phyloP scores from a whole-genome alignment of 179 eudicot species.

The Heliamphora pulchella region DNA sequence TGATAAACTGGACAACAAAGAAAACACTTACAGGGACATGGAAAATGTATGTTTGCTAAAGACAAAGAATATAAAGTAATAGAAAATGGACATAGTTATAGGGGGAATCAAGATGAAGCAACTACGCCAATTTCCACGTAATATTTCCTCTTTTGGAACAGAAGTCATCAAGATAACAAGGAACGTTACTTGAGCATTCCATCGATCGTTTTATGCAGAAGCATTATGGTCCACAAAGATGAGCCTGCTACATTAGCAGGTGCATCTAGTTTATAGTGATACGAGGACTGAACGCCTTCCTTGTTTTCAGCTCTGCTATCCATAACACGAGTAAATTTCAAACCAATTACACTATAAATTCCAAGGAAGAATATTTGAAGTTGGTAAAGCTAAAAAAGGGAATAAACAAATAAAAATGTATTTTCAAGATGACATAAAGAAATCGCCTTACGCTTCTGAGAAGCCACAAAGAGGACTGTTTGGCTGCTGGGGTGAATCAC shows the following conservation, averaged over 20 bases:
- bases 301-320: conserved; percentile 51
- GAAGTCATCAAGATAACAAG: background rate
- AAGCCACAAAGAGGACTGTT: conserved; percentile 61
- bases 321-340: conserved; percentile 12
- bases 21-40: background rate
- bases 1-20: conserved; percentile 47
- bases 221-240: conserved; percentile 40
- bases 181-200: conserved; percentile 32
- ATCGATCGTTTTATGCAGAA: conserved; percentile 35
- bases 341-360: background rate
- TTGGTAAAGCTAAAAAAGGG: background rate
- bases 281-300: conserved; percentile 29
- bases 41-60: background rate
- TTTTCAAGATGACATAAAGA: background rate
- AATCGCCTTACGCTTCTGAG: conserved; percentile 45
- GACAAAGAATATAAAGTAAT: background rate
- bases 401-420: too few species aligned
- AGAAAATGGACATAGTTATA: background rate
- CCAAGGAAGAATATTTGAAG: background rate
- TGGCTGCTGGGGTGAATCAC: conserved; percentile 83
- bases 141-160: background rate
- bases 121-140: background rate
- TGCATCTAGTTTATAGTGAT: conserved; percentile 36
- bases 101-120: background rate
- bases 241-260: conserved; percentile 33